Evolutionary conservation across 192 early-diverging fungal species (phyloP).

Genomic region (Linnemannia zychae): DNA sequence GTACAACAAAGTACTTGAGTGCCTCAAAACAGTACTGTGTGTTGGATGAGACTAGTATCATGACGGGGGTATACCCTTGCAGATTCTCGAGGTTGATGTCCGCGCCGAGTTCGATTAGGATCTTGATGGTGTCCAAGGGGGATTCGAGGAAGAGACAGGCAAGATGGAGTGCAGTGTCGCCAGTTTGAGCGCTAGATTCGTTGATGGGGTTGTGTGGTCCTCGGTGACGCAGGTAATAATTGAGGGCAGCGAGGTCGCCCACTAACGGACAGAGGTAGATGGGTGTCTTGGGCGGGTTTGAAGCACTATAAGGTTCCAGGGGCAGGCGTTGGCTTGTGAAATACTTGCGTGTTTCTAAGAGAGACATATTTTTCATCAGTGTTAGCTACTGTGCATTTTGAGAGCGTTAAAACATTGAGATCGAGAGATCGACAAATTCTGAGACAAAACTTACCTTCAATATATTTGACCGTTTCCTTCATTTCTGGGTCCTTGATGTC

Average conservation of each 20-base stretch:
- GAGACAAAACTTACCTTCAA: constrained; percentile 34
- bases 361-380: background rate
- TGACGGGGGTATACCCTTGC: constrained; percentile 49
- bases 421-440: background rate
- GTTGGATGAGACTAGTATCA: constrained; percentile 48
- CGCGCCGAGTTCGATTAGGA: constrained; percentile 48
- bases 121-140: constrained; percentile 51
- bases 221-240: constrained; percentile 30
- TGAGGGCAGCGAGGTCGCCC: constrained; percentile 36
- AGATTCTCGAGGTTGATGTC: constrained; percentile 54
- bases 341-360: constrained; percentile 29
- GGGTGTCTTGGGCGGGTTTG: constrained; percentile 37
- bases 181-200: constrained; percentile 45
- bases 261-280: constrained; percentile 50
- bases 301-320: constrained; percentile 17
- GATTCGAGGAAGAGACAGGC: constrained; percentile 50
- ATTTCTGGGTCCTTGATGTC: constrained; percentile 40
- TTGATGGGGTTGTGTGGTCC: constrained; percentile 48
- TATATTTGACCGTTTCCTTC: constrained; percentile 45
- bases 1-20: constrained; percentile 46
- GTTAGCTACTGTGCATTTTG: background rate
- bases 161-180: constrained; percentile 41
- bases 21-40: constrained; percentile 51
- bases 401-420: background rate
- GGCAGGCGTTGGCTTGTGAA: constrained; percentile 27